phyloP scores from a whole-genome alignment of 345 rosid species.

The Populus davidiana region DNA sequence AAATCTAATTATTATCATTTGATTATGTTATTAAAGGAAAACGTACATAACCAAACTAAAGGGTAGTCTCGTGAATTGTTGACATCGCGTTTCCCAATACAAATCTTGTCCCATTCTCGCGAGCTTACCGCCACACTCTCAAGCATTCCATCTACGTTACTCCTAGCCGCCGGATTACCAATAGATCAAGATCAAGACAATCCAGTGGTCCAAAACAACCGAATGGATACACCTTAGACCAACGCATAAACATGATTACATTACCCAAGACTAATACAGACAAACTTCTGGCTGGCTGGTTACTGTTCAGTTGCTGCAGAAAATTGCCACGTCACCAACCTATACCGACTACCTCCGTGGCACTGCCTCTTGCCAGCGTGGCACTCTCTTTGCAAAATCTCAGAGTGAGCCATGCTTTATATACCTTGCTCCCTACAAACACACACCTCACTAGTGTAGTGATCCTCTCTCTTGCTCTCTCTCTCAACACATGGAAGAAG shows the following conservation, averaged over 20 bases:
- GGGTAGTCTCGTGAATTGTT: too few species aligned
- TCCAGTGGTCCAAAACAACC: background rate
- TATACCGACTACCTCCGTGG: conserved; percentile 22
- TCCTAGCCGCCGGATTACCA: background rate
- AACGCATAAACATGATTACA: background rate
- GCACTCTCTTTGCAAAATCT: background rate
- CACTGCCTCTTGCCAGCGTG: conserved; percentile 19
- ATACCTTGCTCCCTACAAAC: background rate
- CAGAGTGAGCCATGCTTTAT: background rate
- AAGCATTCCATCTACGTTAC: background rate
- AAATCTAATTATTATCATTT: too few species aligned
- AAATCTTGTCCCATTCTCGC: background rate
- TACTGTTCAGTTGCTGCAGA: conserved; percentile 1
- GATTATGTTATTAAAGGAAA: too few species aligned
- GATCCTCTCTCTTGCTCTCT: background rate
- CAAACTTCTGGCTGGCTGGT: background rate
- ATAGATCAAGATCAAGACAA: background rate
- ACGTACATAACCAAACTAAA: too few species aligned
- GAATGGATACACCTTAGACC: background rate
- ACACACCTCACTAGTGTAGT: too few species aligned
- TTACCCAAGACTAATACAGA: background rate
- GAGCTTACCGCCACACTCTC: background rate
- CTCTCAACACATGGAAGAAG: background rate
- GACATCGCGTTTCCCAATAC: background rate
- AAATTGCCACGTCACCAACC: conserved; percentile 23